These are phyloP conservation scores for Fusarium burgessii DNA, from an alignment of 2,329 filamentous ascomycete genomes.

Conservation along the genomic window DNA sequence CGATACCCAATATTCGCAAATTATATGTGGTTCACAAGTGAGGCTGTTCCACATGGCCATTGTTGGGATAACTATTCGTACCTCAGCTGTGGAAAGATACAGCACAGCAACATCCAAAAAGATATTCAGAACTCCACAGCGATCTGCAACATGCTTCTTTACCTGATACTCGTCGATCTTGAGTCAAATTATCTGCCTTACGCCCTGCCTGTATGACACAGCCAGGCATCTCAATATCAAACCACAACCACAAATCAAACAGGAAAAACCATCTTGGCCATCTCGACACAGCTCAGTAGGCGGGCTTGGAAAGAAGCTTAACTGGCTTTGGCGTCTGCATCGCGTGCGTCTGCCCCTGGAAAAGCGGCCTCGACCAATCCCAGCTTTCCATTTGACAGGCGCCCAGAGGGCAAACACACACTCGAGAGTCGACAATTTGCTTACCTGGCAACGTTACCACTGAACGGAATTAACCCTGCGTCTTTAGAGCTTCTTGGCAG, in stretches of 20 bases:
- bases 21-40: constrained; percentile 1
- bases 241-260: not conserved
- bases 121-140: constrained; percentile 22
- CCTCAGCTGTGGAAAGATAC: not conserved
- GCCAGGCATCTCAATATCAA: not conserved
- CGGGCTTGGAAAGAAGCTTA: constrained; percentile 44
- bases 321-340: constrained; percentile 43
- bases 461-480: constrained; percentile 28
- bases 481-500: constrained; percentile 36
- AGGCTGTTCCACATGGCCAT: not conserved
- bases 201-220: not conserved
- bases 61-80: not conserved
- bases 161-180: constrained; percentile 17
- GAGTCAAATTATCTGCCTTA: constrained; percentile 10
- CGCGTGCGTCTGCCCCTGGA: constrained; percentile 44
- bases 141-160: constrained; percentile 34
- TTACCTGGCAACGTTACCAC: constrained; percentile 36
- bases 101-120: not conserved
- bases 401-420: constrained; percentile 29
- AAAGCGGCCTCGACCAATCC: constrained; percentile 34
- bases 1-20: constrained; percentile 1
- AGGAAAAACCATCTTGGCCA: constrained; percentile 7
- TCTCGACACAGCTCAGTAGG: constrained; percentile 1
- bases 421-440: constrained; percentile 5
- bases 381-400: constrained; percentile 37